phyloP scores from a whole-genome alignment of 371 early-diverging fungal species.

The Batkoa obscura region DNA sequence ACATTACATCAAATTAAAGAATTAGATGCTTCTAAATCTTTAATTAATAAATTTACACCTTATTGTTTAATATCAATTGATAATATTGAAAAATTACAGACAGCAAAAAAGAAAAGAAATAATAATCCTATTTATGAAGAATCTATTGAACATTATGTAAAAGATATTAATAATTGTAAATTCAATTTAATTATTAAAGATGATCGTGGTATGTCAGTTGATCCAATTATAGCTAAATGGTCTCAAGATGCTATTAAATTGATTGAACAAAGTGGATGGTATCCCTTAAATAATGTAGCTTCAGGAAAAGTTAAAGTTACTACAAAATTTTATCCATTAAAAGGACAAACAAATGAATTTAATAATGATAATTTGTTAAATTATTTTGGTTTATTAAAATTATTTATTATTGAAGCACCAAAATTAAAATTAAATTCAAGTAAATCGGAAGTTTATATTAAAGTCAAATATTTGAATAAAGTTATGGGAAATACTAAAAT shows the following conservation, averaged over 20 bases:
- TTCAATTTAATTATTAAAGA: conserved; percentile 21
- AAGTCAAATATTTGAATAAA: not conserved
- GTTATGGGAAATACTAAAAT: not conserved
- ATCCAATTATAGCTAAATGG: conserved; percentile 21
- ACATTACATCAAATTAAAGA: conserved; percentile 28
- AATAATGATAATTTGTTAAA: not conserved
- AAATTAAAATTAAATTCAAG: not conserved
- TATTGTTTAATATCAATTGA: conserved; percentile 24
- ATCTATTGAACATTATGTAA: conserved; percentile 19
- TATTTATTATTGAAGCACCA: not conserved
- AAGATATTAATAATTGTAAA: conserved; percentile 18
- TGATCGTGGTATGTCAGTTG: conserved; percentile 14
- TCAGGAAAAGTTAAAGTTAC: conserved; percentile 18
- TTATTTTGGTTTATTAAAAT: not conserved
- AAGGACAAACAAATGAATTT: conserved; percentile 5
- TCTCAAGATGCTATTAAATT: conserved; percentile 15
- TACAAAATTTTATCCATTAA: conserved; percentile 27
- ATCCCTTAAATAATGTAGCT: conserved; percentile 7
- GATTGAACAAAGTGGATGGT: conserved; percentile 23
- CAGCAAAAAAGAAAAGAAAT: conserved; percentile 20
- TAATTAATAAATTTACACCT: conserved; percentile 16
- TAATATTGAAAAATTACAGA: conserved; percentile 18
- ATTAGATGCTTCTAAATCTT: conserved; percentile 13
- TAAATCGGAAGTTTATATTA: not conserved
- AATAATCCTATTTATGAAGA: conserved; percentile 24